Evolutionary conservation across 192 early-diverging fungal genomes (phyloP), one percentile per base, ranked within the genome.

Genomic region (Endogone sp.): DNA sequence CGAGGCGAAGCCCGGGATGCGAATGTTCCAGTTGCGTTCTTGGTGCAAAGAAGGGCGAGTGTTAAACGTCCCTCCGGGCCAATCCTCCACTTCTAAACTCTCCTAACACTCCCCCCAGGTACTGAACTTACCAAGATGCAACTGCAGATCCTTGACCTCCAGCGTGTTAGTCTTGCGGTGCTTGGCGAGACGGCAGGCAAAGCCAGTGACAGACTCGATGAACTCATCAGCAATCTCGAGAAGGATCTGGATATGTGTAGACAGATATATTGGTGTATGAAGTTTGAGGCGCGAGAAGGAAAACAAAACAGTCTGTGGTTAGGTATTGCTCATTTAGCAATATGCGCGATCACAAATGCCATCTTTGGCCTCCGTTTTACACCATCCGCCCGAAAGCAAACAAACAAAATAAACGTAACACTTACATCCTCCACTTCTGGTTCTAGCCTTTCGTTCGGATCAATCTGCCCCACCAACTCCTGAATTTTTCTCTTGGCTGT

Each of bases 21-120:
- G 88, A 60, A 95, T 90, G 63, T 93, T 95, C 91, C 91, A 95
- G 70, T 92, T 95, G 21, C 92, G 86, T 79, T 95, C 93, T 82
- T 61, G 37, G 6, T 8, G 21, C 22, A 57, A 2, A 26, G 61
- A 11, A 44, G 65, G 22, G 37, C n/a, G n/a, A n/a, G n/a, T n/a
- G n/a, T n/a, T n/a, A n/a, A n/a, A n/a, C n/a, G n/a, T n/a, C n/a
- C n/a, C n/a, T n/a, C n/a, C n/a, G n/a, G n/a, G n/a, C n/a, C n/a
- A n/a, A n/a, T n/a, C n/a, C n/a, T n/a, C n/a, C n/a, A n/a, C n/a
- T n/a, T n/a, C n/a, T n/a, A n/a, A n/a, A n/a, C n/a, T n/a, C n/a
- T n/a, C n/a, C n/a, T n/a, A n/a, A 1, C n/a, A n/a, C n/a, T n/a
- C n/a, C 21, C 11, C 56, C 10, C 29, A 30, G 22, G 23, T n/a